A percentile compares a stretch with the other conserved stretches of the same genome.
Conservation (phyloP, 257 asterid genomes). For the Capsicum baccatum region DNA sequence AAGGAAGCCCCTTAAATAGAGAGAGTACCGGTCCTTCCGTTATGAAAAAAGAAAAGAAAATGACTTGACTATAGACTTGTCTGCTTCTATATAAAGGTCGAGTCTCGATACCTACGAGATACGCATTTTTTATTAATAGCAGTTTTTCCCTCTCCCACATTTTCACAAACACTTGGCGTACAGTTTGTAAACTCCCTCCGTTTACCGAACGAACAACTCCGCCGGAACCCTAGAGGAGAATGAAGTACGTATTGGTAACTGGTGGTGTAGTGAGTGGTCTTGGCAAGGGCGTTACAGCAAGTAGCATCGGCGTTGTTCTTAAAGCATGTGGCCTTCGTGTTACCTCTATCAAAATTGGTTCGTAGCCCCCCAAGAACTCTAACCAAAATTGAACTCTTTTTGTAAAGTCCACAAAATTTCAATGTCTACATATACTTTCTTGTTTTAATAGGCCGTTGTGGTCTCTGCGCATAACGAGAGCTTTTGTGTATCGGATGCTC, state of each 20-base stretch:
- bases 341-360: slow-evolving; percentile 98
- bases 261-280: slow-evolving; percentile 99
- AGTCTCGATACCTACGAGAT: background rate
- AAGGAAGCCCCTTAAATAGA: background rate
- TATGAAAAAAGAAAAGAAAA: background rate
- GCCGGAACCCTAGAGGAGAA: slow-evolving; percentile 31
- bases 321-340: slow-evolving; percentile 97
- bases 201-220: background rate
- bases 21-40: background rate
- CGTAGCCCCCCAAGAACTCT: background rate
- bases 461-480: too few species aligned
- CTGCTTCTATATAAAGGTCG: background rate
- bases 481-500: too few species aligned
- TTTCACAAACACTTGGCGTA: slow-evolving; percentile 35
- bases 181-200: background rate
- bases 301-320: slow-evolving; percentile 97
- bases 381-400: too few species aligned
- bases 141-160: slow-evolving; percentile 47
- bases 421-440: too few species aligned
- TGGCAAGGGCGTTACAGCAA: slow-evolving; percentile 98
- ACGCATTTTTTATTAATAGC: background rate
- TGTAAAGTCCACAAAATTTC: too few species aligned
- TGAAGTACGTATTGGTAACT: slow-evolving; percentile 93
- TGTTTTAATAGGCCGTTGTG: too few species aligned
- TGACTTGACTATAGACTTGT: background rate